Percentiles rank a stretch among this genome's conserved stretches.
Evolutionary conservation across 2,329 filamentous ascomycete species (phyloP).

Genomic region (Paraconiothyrium sp.): DNA sequence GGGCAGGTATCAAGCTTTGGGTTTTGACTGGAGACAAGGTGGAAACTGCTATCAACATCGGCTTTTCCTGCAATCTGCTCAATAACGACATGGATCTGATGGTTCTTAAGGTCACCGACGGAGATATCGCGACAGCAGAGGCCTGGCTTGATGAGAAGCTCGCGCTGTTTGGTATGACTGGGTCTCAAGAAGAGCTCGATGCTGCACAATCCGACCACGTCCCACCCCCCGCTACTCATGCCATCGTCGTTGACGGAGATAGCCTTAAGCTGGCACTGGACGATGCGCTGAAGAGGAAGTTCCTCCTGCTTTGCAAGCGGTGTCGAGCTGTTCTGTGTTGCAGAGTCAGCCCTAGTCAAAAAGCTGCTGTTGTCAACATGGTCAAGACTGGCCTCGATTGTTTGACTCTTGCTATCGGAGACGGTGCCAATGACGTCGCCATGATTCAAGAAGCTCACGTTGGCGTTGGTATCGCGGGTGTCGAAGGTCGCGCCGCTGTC

Average conservation of each 20-base stretch:
- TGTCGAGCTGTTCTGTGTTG: constrained; percentile 97
- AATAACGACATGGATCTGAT: constrained; percentile 99
- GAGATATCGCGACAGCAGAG: constrained; percentile 70
- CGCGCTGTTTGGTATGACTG: constrained; percentile 77
- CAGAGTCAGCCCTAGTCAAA: constrained; percentile 95
- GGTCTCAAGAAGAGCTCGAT: constrained; percentile 84
- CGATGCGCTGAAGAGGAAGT: constrained; percentile 86
- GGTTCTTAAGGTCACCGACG: constrained; percentile 84
- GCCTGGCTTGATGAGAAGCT: constrained; percentile 79
- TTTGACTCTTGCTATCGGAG: constrained; percentile 91
- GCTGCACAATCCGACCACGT: constrained; percentile 84
- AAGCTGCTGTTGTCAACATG: constrained; percentile 95
- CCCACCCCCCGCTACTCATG: constrained; percentile 86
- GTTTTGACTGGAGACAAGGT: constrained; percentile 98
- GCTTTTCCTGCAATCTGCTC: constrained; percentile 96
- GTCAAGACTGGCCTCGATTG: constrained; percentile 95
- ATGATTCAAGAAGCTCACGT: constrained; percentile 95
- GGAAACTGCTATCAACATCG: constrained; percentile 99
- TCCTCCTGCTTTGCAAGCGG: constrained; percentile 93
- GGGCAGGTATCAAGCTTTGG: constrained; percentile 98
- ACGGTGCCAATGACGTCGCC: constrained; percentile 90
- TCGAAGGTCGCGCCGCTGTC: constrained; percentile 85
- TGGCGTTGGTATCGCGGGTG: constrained; percentile 86
- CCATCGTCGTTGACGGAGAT: constrained; percentile 93
- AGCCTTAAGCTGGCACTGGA: constrained; percentile 88